These are phyloP conservation scores for Fusarium tuaranense DNA, from an alignment of 2,329 filamentous ascomycete genomes.

Conservation along the genomic window DNA sequence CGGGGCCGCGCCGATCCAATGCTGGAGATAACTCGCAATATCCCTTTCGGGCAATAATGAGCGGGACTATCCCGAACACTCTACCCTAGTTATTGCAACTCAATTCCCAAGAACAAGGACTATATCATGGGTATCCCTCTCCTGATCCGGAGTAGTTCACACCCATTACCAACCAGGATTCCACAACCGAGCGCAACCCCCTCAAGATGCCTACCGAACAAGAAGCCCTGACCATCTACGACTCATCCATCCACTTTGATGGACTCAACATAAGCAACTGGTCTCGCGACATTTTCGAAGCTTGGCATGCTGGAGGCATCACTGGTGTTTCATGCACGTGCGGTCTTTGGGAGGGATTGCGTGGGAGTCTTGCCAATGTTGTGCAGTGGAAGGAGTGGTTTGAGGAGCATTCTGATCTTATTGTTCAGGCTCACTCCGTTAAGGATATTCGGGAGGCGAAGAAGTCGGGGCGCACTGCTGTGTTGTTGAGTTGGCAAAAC, in stretches of 20 bases:
- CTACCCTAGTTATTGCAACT: not conserved
- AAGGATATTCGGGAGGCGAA: slow-evolving; percentile 53
- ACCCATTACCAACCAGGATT: not conserved
- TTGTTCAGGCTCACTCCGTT: slow-evolving; percentile 52
- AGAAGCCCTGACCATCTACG: slow-evolving; percentile 52
- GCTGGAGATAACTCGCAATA: not conserved
- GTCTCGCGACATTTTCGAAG: slow-evolving; percentile 53
- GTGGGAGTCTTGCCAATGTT: slow-evolving; percentile 52
- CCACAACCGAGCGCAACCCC: not conserved
- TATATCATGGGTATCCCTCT: not conserved
- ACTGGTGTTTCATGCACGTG: slow-evolving; percentile 56
- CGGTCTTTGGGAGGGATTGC: slow-evolving; percentile 54
- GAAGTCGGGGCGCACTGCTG: slow-evolving; percentile 50
- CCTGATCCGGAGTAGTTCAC: not conserved
- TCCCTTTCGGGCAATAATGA: not conserved
- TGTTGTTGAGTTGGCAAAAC: slow-evolving; percentile 55
- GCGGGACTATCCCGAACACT: slow-evolving; percentile 4
- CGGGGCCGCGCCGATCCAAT: not conserved
- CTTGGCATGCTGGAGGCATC: slow-evolving; percentile 53
- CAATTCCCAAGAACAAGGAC: not conserved
- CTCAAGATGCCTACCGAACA: slow-evolving; percentile 50
- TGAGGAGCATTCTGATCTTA: slow-evolving; percentile 53
- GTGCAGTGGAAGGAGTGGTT: slow-evolving; percentile 58
- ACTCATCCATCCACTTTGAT: slow-evolving; percentile 53
- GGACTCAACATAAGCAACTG: slow-evolving; percentile 56